Percentiles rank a stretch among this genome's conserved stretches.
These are phyloP conservation scores for Trichoderma atrobrunneum DNA, from an alignment of 2,329 filamentous ascomycete species.

Conservation along the genomic window DNA sequence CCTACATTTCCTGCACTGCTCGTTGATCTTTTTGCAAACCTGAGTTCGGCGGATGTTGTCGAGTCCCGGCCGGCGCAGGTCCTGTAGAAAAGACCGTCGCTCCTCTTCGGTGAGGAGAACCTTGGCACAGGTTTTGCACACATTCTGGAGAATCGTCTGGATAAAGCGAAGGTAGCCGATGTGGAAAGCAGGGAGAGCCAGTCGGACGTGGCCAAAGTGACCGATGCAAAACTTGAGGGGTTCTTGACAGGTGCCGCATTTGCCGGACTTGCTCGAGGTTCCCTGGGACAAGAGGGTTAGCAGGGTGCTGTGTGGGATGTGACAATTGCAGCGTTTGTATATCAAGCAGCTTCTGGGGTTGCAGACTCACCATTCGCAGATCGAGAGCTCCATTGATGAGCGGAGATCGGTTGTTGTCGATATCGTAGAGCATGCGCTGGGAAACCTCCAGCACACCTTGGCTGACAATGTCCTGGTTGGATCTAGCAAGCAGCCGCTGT, in stretches of 20 bases:
- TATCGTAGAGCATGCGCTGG: constrained; percentile 90
- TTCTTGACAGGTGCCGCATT: constrained; percentile 80
- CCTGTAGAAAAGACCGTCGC: constrained; percentile 71
- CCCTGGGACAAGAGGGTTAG: constrained; percentile 46
- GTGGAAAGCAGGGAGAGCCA: constrained; percentile 90
- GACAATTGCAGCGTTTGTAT: neutral
- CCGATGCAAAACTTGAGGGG: constrained; percentile 82
- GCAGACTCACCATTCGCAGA: constrained; percentile 61
- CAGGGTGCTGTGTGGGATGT: accelerated
- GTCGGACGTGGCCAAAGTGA: constrained; percentile 89
- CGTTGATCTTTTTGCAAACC: constrained; percentile 83
- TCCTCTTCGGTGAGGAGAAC: constrained; percentile 81
- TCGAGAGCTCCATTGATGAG: constrained; percentile 85
- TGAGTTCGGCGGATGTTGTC: constrained; percentile 83
- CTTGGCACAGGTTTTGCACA: constrained; percentile 88
- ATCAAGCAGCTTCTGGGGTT: neutral
- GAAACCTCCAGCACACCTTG: constrained; percentile 93
- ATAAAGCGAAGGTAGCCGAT: constrained; percentile 95
- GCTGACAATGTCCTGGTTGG: constrained; percentile 90
- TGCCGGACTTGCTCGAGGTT: constrained; percentile 77
- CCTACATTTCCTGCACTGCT: constrained; percentile 84
- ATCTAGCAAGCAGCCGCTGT: constrained; percentile 47
- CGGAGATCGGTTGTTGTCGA: constrained; percentile 72
- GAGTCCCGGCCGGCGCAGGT: constrained; percentile 70
- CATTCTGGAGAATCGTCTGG: constrained; percentile 86